Base-by-base conservation (phyloP, 2,329 filamentous ascomycete genomes). In the Aspergillus sp. region DNA sequence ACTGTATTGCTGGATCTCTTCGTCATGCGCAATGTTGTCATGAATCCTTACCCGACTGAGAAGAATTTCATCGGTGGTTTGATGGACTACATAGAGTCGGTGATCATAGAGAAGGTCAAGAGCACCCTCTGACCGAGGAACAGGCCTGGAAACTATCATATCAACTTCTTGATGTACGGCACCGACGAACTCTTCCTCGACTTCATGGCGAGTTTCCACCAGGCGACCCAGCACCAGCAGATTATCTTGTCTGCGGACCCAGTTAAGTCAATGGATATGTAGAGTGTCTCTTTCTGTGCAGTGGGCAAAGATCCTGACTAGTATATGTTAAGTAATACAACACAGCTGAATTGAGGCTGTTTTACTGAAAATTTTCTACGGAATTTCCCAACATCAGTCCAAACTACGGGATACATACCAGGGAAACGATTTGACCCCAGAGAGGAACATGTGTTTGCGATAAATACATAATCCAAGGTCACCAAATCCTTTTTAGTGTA, bases 21-120 rank as follows among this genome's bases (percentile, higher is more conserved):
- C 51, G 73, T 75, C 1, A 44, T 77, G 7, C 64, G 72, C 7
- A 77, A 76, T 22, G 74, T 76, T 0, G 70, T 74, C 30, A 77
- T 77, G 74, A 58, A 53, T 27, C 50, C 55, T 38, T 68, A 60
- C 45, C 57, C 58, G 44, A 63, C 52, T 7, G 27, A 51, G 7
- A 25, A 39, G 10, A 25, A 47, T 30, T 51, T 46, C 38, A 46
- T 53, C 3, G 5, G 19, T 3, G 38, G 23, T 3, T 15, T 52
- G 1, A 46, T 51, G 17, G 2, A 3, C 1, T 1, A 10, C 10
- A 44, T 53, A 3, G 15, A 46, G 35, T 9, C 41, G 2, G 43
- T 52, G 2, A 32, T 53, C 7, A 22, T 35, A 7, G 43, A 53
- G 0, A 47, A 49, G 13, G 52, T 52, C 2, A 25, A 25, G 7